phyloP scores from a whole-genome alignment of 2,329 filamentous ascomycete genomes.

The Botrytis galanthina region DNA sequence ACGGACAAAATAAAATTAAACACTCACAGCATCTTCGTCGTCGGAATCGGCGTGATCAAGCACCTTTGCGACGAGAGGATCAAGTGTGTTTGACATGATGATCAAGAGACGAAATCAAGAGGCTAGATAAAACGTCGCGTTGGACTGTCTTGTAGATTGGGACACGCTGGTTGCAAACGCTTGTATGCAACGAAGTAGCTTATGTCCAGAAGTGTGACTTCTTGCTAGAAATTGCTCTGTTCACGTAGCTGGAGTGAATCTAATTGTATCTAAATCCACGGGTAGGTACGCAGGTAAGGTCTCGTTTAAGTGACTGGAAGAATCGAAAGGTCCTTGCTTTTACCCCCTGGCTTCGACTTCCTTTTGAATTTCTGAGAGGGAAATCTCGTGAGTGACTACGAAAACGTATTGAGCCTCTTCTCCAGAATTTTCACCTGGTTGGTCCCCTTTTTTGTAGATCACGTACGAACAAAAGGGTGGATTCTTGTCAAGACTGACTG shows the following conservation, averaged over 20 bases:
- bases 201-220: neutral
- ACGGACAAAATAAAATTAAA: neutral
- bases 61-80: slow-evolving; percentile 50
- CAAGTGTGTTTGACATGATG: slow-evolving; percentile 37
- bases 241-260: neutral
- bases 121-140: neutral
- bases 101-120: neutral
- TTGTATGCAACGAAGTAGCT: slow-evolving; percentile 1
- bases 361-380: neutral
- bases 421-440: slow-evolving; percentile 11
- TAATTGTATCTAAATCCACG: neutral
- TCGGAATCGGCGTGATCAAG: slow-evolving; percentile 47
- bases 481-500: neutral
- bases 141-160: neutral
- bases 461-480: neutral
- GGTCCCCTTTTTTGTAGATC: slow-evolving; percentile 7
- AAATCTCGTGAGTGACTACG: too few relatives aligned
- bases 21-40: slow-evolving; percentile 50
- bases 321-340: neutral
- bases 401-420: neutral
- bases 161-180: neutral
- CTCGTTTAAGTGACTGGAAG: neutral
- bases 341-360: neutral
- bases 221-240: neutral
- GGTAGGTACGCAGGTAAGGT: neutral